Conservation (phyloP, 305 asterid genomes). For the Fraxinus velutina region DNA sequence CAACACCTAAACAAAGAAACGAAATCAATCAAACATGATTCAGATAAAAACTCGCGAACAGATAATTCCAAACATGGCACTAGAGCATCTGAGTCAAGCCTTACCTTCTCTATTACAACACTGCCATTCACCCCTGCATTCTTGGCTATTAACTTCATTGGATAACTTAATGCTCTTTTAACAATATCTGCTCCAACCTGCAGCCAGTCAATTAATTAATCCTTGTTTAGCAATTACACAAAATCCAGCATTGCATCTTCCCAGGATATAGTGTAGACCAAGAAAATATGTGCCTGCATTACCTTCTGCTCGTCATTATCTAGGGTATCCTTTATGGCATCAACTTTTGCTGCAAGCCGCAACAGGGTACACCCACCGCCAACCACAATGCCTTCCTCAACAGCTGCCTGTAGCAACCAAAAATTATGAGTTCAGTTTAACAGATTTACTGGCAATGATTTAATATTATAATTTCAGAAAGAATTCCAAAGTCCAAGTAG, state of each 20-base stretch:
- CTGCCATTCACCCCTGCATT: conserved; percentile 74
- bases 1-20: conserved; percentile 49
- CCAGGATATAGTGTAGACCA: not conserved
- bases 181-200: conserved; percentile 72
- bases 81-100: conserved; percentile 5
- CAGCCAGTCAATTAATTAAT: conserved; percentile 6
- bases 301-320: conserved; percentile 76
- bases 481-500: not conserved
- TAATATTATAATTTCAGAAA: not conserved
- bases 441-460: not conserved
- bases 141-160: conserved; percentile 63
- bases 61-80: not conserved
- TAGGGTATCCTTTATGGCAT: conserved; percentile 50
- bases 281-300: not conserved
- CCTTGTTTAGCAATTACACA: not conserved
- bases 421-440: not conserved
- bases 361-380: conserved; percentile 73
- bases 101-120: conserved; percentile 66
- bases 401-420: conserved; percentile 52
- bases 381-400: conserved; percentile 77
- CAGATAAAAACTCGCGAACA: not conserved
- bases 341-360: conserved; percentile 66
- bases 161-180: conserved; percentile 63
- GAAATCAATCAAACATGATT: not conserved
- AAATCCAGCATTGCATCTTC: not conserved